phyloP scores from a whole-genome alignment of 805 yeast species.

The Henningerozyma blattae region DNA sequence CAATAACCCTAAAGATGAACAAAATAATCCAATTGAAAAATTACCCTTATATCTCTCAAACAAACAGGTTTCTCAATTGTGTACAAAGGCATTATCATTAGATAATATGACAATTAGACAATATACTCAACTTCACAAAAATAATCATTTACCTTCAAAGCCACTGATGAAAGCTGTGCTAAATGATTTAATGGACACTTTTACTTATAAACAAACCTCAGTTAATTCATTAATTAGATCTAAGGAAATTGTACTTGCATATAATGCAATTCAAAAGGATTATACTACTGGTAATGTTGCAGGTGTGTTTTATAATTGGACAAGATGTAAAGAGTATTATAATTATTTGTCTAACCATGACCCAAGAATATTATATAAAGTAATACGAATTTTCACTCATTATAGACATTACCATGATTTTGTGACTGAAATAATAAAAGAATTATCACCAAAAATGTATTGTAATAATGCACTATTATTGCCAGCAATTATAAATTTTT shows the following conservation, averaged over 20 bases:
- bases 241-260: conserved; percentile 10
- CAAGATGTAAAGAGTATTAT: conserved; percentile 9
- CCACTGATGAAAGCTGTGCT: conserved; percentile 7
- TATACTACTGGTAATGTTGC: conserved; percentile 13
- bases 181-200: conserved; percentile 7
- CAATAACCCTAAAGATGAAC: no score
- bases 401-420: conserved; percentile 12
- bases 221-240: conserved; percentile 2
- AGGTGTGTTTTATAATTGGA: conserved; percentile 17
- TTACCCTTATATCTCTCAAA: conserved; percentile 3
- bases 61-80: conserved; percentile 10
- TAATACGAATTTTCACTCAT: conserved; percentile 11
- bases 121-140: neutral
- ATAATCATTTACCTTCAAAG: neutral
- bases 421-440: conserved; percentile 9
- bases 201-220: neutral
- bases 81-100: conserved; percentile 13
- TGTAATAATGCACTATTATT: conserved; percentile 17
- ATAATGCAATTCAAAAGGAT: conserved; percentile 13
- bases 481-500: conserved; percentile 14
- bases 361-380: conserved; percentile 15
- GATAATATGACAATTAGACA: conserved; percentile 4
- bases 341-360: conserved; percentile 12
- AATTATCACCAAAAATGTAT: conserved; percentile 11
- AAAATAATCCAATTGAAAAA: no score